Percentiles rank a stretch among this genome's conserved stretches.
phyloP scores from a whole-genome alignment of 176 grass and related monocot species.

The Eragrostis curvula region DNA sequence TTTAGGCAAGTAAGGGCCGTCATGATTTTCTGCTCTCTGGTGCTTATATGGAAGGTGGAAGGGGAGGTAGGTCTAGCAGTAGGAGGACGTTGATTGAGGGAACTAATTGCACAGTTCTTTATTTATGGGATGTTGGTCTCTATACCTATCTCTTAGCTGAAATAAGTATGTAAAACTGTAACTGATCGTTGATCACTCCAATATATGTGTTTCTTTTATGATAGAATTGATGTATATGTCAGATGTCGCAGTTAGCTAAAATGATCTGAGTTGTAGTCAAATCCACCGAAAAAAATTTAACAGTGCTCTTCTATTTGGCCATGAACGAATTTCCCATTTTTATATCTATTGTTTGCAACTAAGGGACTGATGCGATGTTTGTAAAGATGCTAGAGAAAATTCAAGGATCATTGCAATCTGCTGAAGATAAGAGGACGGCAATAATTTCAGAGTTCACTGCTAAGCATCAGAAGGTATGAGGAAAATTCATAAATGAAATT shows the following conservation, averaged over 20 bases:
- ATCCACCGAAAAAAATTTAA: not conserved
- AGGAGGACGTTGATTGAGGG: conserved; percentile 8
- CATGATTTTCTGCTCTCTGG: conserved; percentile 18
- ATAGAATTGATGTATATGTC: conserved; percentile 10
- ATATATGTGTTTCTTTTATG: conserved; percentile 7
- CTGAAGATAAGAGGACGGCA: conserved; percentile 81
- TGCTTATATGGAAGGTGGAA: conserved; percentile 23
- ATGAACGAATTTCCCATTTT: not conserved
- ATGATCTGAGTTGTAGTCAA: not conserved
- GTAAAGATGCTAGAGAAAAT: conserved; percentile 93
- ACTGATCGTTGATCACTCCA: not conserved
- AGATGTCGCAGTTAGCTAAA: conserved; percentile 32
- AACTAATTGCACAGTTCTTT: conserved; percentile 24
- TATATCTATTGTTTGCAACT: conserved; percentile 15
- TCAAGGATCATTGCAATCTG: conserved; percentile 72
- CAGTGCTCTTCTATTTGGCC: conserved; percentile 9
- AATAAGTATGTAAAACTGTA: conserved; percentile 25
- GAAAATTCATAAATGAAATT: conserved; percentile 31
- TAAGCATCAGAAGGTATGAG: conserved; percentile 87
- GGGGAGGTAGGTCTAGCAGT: conserved; percentile 1
- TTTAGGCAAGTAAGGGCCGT: not conserved
- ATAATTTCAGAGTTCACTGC: conserved; percentile 72
- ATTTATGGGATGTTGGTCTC: conserved; percentile 24
- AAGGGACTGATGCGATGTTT: conserved; percentile 44
- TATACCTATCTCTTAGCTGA: conserved; percentile 16